Percentiles rank a stretch among this genome's conserved stretches.
Conservation (phyloP, 495 filamentous ascomycete genomes). For the Xylaria flabelliformis region DNA sequence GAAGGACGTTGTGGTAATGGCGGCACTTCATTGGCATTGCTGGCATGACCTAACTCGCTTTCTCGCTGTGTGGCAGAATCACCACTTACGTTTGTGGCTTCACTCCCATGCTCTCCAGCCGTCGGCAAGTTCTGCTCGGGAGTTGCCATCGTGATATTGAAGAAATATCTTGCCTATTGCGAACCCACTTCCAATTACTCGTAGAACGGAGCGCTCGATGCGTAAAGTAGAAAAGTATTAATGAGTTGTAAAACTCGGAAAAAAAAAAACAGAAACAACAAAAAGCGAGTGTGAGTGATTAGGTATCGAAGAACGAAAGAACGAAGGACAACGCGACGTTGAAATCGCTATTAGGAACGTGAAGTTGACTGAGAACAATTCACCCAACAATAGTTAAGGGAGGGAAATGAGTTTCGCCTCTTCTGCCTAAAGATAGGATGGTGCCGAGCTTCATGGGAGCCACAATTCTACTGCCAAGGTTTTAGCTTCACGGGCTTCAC, state of each 20-base stretch:
- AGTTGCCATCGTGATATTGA: conserved; percentile 4
- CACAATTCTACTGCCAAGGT: background rate
- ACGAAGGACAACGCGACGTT: conserved; percentile 18
- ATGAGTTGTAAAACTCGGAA: background rate
- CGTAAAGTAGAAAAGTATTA: background rate
- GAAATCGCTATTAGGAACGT: conserved; percentile 7
- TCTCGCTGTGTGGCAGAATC: background rate
- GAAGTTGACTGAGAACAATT: conserved; percentile 9
- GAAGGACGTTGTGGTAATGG: conserved; percentile 15
- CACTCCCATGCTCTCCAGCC: background rate
- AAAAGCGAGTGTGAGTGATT: background rate
- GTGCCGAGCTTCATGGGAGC: conserved; percentile 5
- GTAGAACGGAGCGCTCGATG: background rate
- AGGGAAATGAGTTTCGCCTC: conserved; percentile 1
- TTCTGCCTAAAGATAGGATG: conserved; percentile 19
- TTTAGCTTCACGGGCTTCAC: background rate
- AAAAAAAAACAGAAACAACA: background rate
- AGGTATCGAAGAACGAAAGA: background rate
- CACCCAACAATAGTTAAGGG: background rate
- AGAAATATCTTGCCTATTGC: background rate
- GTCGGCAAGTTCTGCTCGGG: conserved; percentile 2
- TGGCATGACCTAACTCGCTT: background rate
- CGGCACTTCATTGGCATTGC: background rate
- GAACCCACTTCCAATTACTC: background rate
- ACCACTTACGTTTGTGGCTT: background rate